Conservation (phyloP, 768 basidiomycete genomes). For the Suillus bovinus region DNA sequence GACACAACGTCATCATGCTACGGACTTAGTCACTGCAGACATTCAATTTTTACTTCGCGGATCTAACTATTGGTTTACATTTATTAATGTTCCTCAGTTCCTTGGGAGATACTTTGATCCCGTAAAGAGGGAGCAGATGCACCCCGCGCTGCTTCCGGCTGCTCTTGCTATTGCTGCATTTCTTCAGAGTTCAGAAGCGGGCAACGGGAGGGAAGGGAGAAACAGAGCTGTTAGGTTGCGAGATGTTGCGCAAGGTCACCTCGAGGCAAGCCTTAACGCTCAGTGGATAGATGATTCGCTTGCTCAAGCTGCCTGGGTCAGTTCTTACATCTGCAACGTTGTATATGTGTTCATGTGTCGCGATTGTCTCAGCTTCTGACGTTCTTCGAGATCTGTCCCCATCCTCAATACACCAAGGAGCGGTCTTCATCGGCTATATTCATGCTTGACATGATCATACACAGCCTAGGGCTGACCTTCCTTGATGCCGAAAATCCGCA, state of each 20-base stretch:
- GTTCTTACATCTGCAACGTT: conserved; percentile 17
- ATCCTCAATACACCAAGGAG: conserved; percentile 56
- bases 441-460: conserved; percentile 69
- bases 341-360: conserved; percentile 9
- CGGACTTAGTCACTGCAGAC: conserved; percentile 50
- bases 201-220: conserved; percentile 49
- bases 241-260: conserved; percentile 66
- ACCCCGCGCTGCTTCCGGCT: conserved; percentile 66
- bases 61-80: conserved; percentile 73
- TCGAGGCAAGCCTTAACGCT: conserved; percentile 71
- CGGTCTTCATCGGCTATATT: conserved; percentile 58
- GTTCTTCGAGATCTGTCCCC: conserved; percentile 70
- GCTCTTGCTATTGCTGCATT: conserved; percentile 66
- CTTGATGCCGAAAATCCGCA: conserved; percentile 60
- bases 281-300: conserved; percentile 74
- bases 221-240: conserved; percentile 58
- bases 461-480: conserved; percentile 54
- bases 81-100: conserved; percentile 71
- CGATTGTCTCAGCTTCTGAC: conserved; percentile 53
- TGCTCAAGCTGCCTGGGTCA: conserved; percentile 76
- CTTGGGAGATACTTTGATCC: conserved; percentile 60
- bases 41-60: conserved; percentile 63
- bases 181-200: conserved; percentile 68
- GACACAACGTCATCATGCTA: conserved; percentile 47
- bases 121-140: conserved; percentile 51